Conservation (phyloP, 495 filamentous ascomycete genomes). For the Chaetomium tenue region DNA sequence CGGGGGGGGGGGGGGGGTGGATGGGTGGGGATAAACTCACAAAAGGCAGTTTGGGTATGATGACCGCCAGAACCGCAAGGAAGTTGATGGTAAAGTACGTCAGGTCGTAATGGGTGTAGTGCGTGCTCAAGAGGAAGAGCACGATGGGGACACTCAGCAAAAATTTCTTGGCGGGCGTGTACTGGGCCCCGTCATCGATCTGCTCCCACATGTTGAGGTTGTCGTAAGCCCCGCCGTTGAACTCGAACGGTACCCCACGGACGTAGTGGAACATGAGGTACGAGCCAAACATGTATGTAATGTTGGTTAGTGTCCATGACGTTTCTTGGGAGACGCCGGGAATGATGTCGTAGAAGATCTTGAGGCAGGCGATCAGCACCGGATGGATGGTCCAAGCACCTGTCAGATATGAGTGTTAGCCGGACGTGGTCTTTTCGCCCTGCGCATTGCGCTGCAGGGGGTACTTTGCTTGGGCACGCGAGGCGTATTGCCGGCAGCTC, state of each 20-base stretch:
- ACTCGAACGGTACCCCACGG: slow-evolving; percentile 96
- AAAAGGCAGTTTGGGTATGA: slow-evolving; percentile 92
- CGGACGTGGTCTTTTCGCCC: background rate
- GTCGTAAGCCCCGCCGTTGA: slow-evolving; percentile 98
- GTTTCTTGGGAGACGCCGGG: slow-evolving; percentile 94
- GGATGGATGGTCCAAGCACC: slow-evolving; percentile 97
- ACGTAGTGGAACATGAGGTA: slow-evolving; percentile 99
- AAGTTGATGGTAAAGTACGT: slow-evolving; percentile 97
- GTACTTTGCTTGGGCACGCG: background rate
- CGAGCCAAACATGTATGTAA: slow-evolving; percentile 97
- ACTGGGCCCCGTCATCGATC: slow-evolving; percentile 98
- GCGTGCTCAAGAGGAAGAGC: slow-evolving; percentile 92
- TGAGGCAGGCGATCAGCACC: slow-evolving; percentile 81
- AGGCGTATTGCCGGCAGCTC: background rate
- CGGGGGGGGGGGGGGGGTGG: background rate
- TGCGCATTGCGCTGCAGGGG: background rate
- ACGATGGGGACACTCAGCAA: slow-evolving; percentile 89
- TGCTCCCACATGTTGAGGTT: slow-evolving; percentile 99
- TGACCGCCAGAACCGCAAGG: slow-evolving; percentile 81
- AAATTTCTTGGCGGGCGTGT: slow-evolving; percentile 98
- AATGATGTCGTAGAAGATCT: slow-evolving; percentile 94
- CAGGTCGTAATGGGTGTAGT: slow-evolving; percentile 97
- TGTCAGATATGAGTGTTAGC: slow-evolving; percentile 38
- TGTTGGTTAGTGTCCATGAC: slow-evolving; percentile 97
- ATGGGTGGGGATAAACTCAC: slow-evolving; percentile 54